Base-by-base conservation (phyloP, 2,329 filamentous ascomycete species). In the Penicillium sp. region DNA sequence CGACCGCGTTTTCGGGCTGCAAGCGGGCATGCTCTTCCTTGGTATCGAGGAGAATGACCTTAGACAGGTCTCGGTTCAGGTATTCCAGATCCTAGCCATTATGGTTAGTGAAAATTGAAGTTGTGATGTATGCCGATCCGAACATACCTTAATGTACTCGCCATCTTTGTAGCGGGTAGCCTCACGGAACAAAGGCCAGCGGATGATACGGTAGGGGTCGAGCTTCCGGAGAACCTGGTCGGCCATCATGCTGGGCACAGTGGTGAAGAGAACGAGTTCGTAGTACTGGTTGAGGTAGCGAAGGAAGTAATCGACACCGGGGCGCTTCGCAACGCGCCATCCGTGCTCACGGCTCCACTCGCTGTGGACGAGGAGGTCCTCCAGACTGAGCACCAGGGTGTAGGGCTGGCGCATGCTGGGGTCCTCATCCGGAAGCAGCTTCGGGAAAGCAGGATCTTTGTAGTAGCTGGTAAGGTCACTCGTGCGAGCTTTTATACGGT, bases 281-380 rank as follows among this genome's bases (percentile, higher is more conserved):
- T 97, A 99, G 81, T 99, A 97, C 73, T 97, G 92, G 75, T 90
- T 93, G 42, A 99, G 83, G 73, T 99, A 99, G 68, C 90, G 90
- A 58, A 99, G 78, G 78, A 99, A 99, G 78, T 99, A 99, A 76
- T 99, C 94, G 55, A 95, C 84, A 39, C 94, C 94, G 29, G 94
- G 94, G 43, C 94, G 85, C 79, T 99, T 99, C 23, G 94, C 94
- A 55, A 95, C 83, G 61, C 93, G 86, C 91, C 94, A 99, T 52
- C 94, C 94, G 68, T 97, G 89, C 70, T 97, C 90, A 51, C 93
- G 85, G 20, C 86, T 84, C 94, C 94, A 99, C 70, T 96, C 91
- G 68, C 90, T 96, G 76, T 97, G 93, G 24, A 99, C 85, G 47
- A 99, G 82, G 64, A 99, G 82, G 71, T 99, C 93, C 71, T 99